phyloP scores from a whole-genome alignment of 2,329 filamentous ascomycete species.

The Cephalotrichum gorgonifer region DNA sequence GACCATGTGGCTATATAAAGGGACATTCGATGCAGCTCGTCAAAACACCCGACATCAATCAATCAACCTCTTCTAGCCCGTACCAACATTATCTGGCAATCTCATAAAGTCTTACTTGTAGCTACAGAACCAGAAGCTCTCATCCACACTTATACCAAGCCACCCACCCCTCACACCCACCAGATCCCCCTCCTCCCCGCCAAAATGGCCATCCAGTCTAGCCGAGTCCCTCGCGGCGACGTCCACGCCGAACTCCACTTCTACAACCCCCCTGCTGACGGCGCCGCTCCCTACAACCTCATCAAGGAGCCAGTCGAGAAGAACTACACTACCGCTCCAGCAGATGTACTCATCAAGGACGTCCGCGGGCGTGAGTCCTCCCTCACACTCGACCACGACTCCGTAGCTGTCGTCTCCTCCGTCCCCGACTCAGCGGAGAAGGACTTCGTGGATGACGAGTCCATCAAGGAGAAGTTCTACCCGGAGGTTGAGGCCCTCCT shows the following conservation, averaged over 20 bases:
- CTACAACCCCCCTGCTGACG: conserved; percentile 50
- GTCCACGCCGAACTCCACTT: conserved; percentile 56
- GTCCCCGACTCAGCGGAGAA: conserved; percentile 45
- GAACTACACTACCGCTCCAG: conserved; percentile 47
- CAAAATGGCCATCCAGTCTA: conserved; percentile 28
- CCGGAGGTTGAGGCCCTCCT: conserved; percentile 70
- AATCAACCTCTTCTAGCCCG: not conserved
- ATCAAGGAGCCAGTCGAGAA: conserved; percentile 52
- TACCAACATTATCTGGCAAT: no score
- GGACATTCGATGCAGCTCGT: not conserved
- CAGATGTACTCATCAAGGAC: conserved; percentile 55
- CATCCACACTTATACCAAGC: not conserved
- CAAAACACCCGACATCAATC: not conserved
- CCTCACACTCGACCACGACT: conserved; percentile 62
- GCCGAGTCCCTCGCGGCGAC: conserved; percentile 42
- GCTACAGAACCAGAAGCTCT: not conserved
- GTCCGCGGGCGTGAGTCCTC: conserved; percentile 58
- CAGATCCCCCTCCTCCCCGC: conserved; percentile 1
- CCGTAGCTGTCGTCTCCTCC: conserved; percentile 56
- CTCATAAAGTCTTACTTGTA: no score
- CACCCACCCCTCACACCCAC: not conserved
- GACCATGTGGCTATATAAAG: no score
- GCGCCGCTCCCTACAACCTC: conserved; percentile 52
- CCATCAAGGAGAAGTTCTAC: conserved; percentile 68
- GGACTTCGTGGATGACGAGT: conserved; percentile 58